Percentiles rank a stretch among this genome's conserved stretches.
These are phyloP conservation scores for Wickerhamomyces sp. DNA, from an alignment of 1,139 yeast genomes.

Conservation along the genomic window DNA sequence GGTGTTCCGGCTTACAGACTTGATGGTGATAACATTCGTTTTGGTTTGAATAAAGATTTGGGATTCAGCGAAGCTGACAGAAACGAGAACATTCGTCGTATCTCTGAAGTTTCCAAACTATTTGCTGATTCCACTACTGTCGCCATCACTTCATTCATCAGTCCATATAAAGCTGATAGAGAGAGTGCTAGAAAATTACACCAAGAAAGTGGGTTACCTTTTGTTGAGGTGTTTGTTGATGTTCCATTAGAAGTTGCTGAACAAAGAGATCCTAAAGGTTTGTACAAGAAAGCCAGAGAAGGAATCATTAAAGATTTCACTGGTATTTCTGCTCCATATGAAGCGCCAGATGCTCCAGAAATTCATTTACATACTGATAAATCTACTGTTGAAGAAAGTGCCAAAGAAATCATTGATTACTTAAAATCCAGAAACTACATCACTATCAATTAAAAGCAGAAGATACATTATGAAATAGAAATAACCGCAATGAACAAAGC, in stretches of 20 bases:
- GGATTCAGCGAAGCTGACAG: slow-evolving; percentile 91
- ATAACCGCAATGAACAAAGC: too few relatives aligned
- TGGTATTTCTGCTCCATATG: slow-evolving; percentile 94
- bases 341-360: slow-evolving; percentile 84
- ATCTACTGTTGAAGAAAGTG: slow-evolving; percentile 74
- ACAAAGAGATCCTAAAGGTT: slow-evolving; percentile 94
- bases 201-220: slow-evolving; percentile 68
- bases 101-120: slow-evolving; percentile 87
- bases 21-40: slow-evolving; percentile 93
- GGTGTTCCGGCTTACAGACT: slow-evolving; percentile 76
- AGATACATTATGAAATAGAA: too few relatives aligned
- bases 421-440: slow-evolving; percentile 50
- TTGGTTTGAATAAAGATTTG: slow-evolving; percentile 89
- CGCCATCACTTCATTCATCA: slow-evolving; percentile 85
- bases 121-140: slow-evolving; percentile 87
- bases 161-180: slow-evolving; percentile 86
- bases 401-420: slow-evolving; percentile 65
- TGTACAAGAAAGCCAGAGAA: slow-evolving; percentile 93
- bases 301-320: slow-evolving; percentile 93
- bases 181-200: slow-evolving; percentile 82
- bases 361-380: slow-evolving; percentile 74
- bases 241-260: slow-evolving; percentile 94
- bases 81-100: slow-evolving; percentile 91
- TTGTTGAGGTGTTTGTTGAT: slow-evolving; percentile 86
- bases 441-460: slow-evolving; percentile 5